Percentiles rank a stretch among this genome's conserved stretches.
Evolutionary conservation across 2,329 filamentous ascomycete species (phyloP).

Genomic region (Calonectria henricotiae): DNA sequence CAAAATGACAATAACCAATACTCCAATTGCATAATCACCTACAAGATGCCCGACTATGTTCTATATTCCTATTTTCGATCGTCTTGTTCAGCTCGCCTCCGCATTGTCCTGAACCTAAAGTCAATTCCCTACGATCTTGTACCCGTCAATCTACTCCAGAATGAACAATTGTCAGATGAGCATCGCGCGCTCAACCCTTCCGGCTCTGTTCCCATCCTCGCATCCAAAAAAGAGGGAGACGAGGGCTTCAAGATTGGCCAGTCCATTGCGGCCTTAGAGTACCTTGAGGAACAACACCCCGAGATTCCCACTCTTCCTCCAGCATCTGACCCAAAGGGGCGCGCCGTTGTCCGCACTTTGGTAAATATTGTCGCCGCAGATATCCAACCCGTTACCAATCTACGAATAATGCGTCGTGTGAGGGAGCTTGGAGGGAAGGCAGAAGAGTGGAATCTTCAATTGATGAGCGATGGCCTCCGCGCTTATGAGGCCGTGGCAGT

Average conservation of each 20-base stretch:
- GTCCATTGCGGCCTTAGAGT: constrained; percentile 75
- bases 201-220: constrained; percentile 69
- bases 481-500: constrained; percentile 69
- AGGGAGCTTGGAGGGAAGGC: constrained; percentile 62
- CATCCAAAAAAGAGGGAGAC: constrained; percentile 55
- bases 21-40: constrained; percentile 4
- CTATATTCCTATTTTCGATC: constrained; percentile 77
- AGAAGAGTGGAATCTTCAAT: constrained; percentile 67
- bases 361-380: constrained; percentile 71
- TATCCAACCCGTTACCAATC: constrained; percentile 74
- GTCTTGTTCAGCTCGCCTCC: constrained; percentile 74
- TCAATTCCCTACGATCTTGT: constrained; percentile 64
- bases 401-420: constrained; percentile 68
- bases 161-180: constrained; percentile 65
- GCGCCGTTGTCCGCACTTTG: constrained; percentile 70
- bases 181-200: constrained; percentile 70
- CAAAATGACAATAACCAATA: neutral
- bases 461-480: constrained; percentile 69
- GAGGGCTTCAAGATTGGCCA: constrained; percentile 66
- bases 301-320: constrained; percentile 68
- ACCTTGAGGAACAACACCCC: constrained; percentile 71
- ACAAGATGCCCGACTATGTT: constrained; percentile 54
- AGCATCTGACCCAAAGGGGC: constrained; percentile 55
- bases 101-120: constrained; percentile 74
- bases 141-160: constrained; percentile 70